These are phyloP conservation scores for Fomitopsis serialis DNA, from an alignment of 768 basidiomycete species.

Conservation along the genomic window DNA sequence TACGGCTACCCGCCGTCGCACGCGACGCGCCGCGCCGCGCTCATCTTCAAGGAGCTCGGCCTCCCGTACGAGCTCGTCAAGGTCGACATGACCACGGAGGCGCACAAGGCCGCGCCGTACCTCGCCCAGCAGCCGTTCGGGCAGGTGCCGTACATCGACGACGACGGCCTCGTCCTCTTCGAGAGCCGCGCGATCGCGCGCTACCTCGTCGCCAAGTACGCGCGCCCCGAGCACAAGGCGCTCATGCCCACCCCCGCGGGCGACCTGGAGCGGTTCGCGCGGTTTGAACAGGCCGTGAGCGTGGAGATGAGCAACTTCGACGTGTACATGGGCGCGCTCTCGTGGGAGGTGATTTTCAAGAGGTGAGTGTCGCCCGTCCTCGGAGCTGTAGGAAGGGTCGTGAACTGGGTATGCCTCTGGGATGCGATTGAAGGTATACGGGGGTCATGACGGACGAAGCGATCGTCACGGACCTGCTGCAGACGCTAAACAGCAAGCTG, in stretches of 20 bases:
- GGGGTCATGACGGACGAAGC: slow-evolving; percentile 29
- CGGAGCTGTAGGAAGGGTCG: background rate
- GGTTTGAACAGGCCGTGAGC: slow-evolving; percentile 36
- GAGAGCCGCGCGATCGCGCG: slow-evolving; percentile 60
- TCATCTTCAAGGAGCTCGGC: slow-evolving; percentile 47
- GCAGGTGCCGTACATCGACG: slow-evolving; percentile 52
- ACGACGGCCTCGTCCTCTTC: slow-evolving; percentile 59
- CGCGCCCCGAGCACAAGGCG: slow-evolving; percentile 26
- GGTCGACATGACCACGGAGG: slow-evolving; percentile 35
- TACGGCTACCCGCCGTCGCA: slow-evolving; percentile 33
- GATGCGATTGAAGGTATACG: slow-evolving; percentile 1
- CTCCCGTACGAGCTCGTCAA: slow-evolving; percentile 47
- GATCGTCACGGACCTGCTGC: slow-evolving; percentile 20
- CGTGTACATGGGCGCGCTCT: slow-evolving; percentile 33
- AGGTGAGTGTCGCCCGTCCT: slow-evolving; percentile 35
- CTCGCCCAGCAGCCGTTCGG: slow-evolving; percentile 56
- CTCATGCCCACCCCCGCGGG: slow-evolving; percentile 40
- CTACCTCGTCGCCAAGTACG: slow-evolving; percentile 54
- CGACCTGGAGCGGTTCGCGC: slow-evolving; percentile 31
- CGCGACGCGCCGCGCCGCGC: slow-evolving; percentile 45
- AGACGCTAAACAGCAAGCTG: slow-evolving; percentile 35
- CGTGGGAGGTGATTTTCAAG: slow-evolving; percentile 44
- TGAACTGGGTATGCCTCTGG: background rate
- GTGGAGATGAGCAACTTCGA: slow-evolving; percentile 52
- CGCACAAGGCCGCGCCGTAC: slow-evolving; percentile 42